Evolutionary conservation across 1,139 yeast genomes (phyloP), one percentile per base, ranked within the genome.

Genomic region (Pneumocystis oryctolagi): DNA sequence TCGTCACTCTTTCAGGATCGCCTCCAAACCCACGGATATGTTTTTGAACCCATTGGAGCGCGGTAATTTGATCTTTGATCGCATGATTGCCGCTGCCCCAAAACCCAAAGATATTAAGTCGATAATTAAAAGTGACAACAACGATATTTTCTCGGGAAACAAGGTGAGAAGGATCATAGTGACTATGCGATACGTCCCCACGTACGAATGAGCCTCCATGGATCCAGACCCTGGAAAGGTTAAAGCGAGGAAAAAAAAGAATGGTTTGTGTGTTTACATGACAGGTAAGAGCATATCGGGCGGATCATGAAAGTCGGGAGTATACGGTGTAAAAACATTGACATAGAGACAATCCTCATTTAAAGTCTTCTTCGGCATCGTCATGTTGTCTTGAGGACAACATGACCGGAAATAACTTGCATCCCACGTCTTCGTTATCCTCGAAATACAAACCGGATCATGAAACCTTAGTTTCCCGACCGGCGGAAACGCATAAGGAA

Each of bases 1-100:
- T 68, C 4, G 76, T 73, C 31, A 76, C 71, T 61, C 70, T 69
- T 5, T 68, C 66, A 1, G 76, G 73, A 64, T 76, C 73, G 28
- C 79, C 79, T 6, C 79, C 79, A 67, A 76, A 76, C 9, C 65
- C 65, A 1, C 39, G 67, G 60, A 76, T 74, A 64, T 75, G 71
- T 60, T 73, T 71, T 20, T 69, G 65, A 12, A 75, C 70, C 79
- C 79, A 76, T 58, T 73, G 67, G n/a, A 76, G 65, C 0, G 75
- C 79, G 53, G 66, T 60, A 16, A 71, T 66, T 66, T 74, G 77
- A 65, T 76, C 79, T 40, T 69, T 66, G 2, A 75, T 65, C 1
- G 76, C 78, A 35, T 66, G 69, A 60, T 75, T 75, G n/a, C 67
- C 58, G 14, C 62, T 63, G 2, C 72, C 74, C 34, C 75, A 65